These are phyloP conservation scores for Clitocybe nebularis DNA, from an alignment of 1,284 basidiomycete genomes.

Conservation along the genomic window DNA sequence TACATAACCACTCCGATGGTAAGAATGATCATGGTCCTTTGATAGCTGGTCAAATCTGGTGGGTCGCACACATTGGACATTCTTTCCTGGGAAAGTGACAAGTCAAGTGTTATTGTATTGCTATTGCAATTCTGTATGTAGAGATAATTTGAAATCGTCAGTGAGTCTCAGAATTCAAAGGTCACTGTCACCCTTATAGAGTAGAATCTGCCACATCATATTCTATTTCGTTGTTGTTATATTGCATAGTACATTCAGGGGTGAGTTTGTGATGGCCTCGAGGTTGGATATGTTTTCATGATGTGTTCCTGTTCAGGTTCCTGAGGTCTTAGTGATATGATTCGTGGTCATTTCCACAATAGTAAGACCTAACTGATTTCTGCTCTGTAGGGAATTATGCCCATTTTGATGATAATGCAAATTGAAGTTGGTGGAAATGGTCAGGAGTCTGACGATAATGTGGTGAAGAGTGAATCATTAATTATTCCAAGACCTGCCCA, in stretches of 20 bases:
- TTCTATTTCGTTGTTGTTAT: constrained; percentile 10
- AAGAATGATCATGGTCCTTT: neutral
- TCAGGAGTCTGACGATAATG: no score
- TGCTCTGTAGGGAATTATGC: constrained; percentile 17
- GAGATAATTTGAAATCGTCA: no score
- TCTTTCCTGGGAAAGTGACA: constrained; percentile 20
- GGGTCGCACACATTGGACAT: constrained; percentile 21
- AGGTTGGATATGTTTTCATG: no score
- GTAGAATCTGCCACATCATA: constrained; percentile 18
- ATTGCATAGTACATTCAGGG: neutral
- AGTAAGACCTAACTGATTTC: no score
- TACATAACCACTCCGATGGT: constrained; percentile 12
- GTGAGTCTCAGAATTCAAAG: no score
- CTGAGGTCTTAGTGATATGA: no score
- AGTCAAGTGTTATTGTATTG: constrained; percentile 18
- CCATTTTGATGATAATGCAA: constrained; percentile 19
- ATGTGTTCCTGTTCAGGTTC: no score
- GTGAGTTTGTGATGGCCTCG: neutral
- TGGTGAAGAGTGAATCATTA: no score
- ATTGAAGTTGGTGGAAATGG: constrained; percentile 16
- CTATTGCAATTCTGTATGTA: constrained; percentile 19
- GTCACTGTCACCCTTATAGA: constrained; percentile 12
- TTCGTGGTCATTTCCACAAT: constrained; percentile 3
- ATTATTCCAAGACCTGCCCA: no score
- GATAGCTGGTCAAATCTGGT: constrained; percentile 26